Evolutionary conservation across 2,329 filamentous ascomycete genomes (phyloP).

Genomic region (Epichloe coenophiala): DNA sequence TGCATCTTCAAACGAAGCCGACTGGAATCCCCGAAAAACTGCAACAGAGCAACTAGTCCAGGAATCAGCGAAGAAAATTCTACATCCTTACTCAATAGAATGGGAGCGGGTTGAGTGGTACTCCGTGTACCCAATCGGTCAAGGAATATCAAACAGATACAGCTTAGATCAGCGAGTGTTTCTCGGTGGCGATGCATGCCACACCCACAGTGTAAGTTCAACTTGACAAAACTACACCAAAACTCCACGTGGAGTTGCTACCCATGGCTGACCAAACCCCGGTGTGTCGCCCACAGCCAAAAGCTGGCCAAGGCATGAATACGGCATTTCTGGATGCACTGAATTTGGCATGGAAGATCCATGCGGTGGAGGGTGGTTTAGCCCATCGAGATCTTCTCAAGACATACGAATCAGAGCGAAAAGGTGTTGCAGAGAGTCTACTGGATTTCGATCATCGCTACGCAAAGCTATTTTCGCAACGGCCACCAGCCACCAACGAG

Average conservation of each 20-base stretch:
- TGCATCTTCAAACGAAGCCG: slow-evolving; percentile 44
- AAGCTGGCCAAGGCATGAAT: slow-evolving; percentile 71
- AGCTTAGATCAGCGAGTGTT: slow-evolving; percentile 58
- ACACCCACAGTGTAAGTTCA: slow-evolving; percentile 55
- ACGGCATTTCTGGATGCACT: slow-evolving; percentile 68
- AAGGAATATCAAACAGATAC: slow-evolving; percentile 56
- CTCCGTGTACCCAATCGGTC: slow-evolving; percentile 64
- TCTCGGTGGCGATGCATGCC: slow-evolving; percentile 64
- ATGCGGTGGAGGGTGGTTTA: slow-evolving; percentile 75
- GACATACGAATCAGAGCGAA: slow-evolving; percentile 80
- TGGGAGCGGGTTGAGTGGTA: slow-evolving; percentile 61
- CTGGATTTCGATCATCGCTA: slow-evolving; percentile 82
- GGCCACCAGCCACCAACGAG: slow-evolving; percentile 58
- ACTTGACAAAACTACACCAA: not conserved
- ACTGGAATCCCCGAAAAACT: slow-evolving; percentile 48
- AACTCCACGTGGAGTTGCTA: not conserved
- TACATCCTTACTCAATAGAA: slow-evolving; percentile 52
- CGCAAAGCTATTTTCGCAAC: slow-evolving; percentile 76
- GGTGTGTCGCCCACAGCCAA: slow-evolving; percentile 38
- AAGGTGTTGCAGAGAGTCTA: slow-evolving; percentile 69
- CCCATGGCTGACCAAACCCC: not conserved
- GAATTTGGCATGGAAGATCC: slow-evolving; percentile 93
- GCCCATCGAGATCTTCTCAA: slow-evolving; percentile 61
- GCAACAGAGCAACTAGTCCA: slow-evolving; percentile 53
- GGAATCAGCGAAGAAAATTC: slow-evolving; percentile 48